A percentile compares a stretch with the other conserved stretches of the same genome.
phyloP scores from a whole-genome alignment of 306 rosid species.

The Cajanus cajan region DNA sequence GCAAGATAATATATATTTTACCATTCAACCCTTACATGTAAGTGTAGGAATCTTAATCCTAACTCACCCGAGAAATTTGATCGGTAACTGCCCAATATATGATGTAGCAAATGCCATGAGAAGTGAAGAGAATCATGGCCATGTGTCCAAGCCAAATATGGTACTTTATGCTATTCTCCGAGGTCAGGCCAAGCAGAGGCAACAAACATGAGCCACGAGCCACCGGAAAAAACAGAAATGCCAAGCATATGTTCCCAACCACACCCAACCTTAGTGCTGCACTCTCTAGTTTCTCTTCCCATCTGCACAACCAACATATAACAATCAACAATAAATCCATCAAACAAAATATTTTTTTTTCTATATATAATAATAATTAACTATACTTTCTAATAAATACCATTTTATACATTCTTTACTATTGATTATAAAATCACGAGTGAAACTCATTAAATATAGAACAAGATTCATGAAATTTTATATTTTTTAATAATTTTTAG shows the following conservation, averaged over 20 bases:
- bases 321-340: too few relatives aligned
- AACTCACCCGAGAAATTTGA: conserved; percentile 42
- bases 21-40: too few relatives aligned
- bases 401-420: too few relatives aligned
- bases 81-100: conserved; percentile 46
- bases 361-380: too few relatives aligned
- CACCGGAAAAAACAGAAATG: conserved; percentile 70
- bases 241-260: conserved; percentile 57
- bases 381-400: too few relatives aligned
- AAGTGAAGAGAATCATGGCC: conserved; percentile 57
- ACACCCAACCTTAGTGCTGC: conserved; percentile 48
- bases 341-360: too few relatives aligned
- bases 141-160: conserved; percentile 87
- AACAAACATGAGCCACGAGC: conserved; percentile 75
- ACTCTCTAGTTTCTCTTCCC: conserved; percentile 52
- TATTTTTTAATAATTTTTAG: too few relatives aligned
- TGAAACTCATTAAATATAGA: too few relatives aligned
- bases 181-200: conserved; percentile 71
- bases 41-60: too few relatives aligned
- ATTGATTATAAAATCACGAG: too few relatives aligned
- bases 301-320: conserved; percentile 40
- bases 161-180: conserved; percentile 69
- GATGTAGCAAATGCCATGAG: conserved; percentile 57
- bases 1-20: too few relatives aligned
- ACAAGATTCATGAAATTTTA: too few relatives aligned